Percentiles rank a stretch among this genome's conserved stretches.
phyloP scores from a whole-genome alignment of 805 yeast species.

The Spathaspora girioi region DNA sequence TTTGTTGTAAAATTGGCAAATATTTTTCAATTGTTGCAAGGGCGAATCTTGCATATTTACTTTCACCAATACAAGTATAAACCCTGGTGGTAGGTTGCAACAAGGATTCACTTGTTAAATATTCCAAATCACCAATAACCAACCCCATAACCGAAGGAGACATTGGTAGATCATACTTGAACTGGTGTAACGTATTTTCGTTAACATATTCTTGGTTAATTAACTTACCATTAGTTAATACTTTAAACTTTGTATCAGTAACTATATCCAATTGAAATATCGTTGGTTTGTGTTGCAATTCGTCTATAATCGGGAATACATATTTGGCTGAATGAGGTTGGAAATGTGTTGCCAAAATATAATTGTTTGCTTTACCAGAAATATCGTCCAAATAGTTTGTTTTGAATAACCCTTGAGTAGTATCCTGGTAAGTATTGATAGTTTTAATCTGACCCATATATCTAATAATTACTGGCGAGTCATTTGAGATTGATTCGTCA shows the following conservation, averaged over 20 bases:
- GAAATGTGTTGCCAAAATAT: conserved; percentile 63
- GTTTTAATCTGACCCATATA: conserved; percentile 52
- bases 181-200: conserved; percentile 21
- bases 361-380: conserved; percentile 47
- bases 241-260: conserved; percentile 44
- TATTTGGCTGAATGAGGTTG: conserved; percentile 64
- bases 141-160: conserved; percentile 65
- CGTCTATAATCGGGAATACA: conserved; percentile 71
- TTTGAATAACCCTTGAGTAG: conserved; percentile 64
- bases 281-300: conserved; percentile 48
- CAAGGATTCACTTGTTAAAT: conserved; percentile 5
- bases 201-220: conserved; percentile 10
- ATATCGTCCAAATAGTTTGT: conserved; percentile 55
- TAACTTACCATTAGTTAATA: conserved; percentile 41
- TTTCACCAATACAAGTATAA: conserved; percentile 53
- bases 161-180: conserved; percentile 49
- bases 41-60: conserved; percentile 46
- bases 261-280: conserved; percentile 46
- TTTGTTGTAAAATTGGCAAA: conserved; percentile 45
- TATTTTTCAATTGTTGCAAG: conserved; percentile 44
- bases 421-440: conserved; percentile 51
- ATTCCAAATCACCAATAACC: conserved; percentile 64
- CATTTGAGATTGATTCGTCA: conserved; percentile 5
- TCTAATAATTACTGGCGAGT: conserved; percentile 15
- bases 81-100: conserved; percentile 29